phyloP scores from a whole-genome alignment of 495 filamentous ascomycete species.

The Podospora pseudocomata region DNA sequence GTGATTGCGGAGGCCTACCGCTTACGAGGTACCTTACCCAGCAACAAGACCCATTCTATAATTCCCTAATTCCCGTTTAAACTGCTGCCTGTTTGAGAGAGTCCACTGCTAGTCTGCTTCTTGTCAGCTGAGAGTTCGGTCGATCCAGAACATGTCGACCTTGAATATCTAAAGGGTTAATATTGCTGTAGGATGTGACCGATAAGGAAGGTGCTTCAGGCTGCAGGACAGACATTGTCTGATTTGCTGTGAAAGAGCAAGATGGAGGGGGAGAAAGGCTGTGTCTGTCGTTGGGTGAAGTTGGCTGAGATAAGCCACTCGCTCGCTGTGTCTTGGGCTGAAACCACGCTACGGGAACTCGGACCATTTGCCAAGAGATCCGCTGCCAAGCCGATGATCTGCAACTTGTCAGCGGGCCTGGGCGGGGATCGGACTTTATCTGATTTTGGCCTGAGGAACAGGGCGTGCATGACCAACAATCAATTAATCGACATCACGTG shows the following conservation, averaged over 20 bases:
- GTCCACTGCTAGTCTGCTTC: neutral
- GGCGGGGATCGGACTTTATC: neutral
- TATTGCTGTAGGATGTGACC: neutral
- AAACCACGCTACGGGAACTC: conserved; percentile 1
- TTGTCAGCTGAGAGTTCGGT: conserved; percentile 1
- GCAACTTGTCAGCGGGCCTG: neutral
- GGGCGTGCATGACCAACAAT: neutral
- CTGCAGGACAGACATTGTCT: neutral
- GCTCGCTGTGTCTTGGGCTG: neutral
- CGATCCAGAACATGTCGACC: neutral
- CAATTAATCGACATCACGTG: neutral
- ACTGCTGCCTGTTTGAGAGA: neutral
- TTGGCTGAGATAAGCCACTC: neutral
- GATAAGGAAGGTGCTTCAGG: neutral
- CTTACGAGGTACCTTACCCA: conserved; percentile 4
- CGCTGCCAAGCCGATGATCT: neutral
- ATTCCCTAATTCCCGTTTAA: neutral
- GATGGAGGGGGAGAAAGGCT: neutral
- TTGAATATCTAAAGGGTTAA: neutral
- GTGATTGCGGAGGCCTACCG: neutral
- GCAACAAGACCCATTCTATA: neutral
- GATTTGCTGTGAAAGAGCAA: neutral
- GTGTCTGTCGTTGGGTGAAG: neutral
- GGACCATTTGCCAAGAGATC: neutral
- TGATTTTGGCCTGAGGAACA: neutral